phyloP scores from a whole-genome alignment of 1,139 yeast genomes.

The Yamadazyma spencermartinsiae region DNA sequence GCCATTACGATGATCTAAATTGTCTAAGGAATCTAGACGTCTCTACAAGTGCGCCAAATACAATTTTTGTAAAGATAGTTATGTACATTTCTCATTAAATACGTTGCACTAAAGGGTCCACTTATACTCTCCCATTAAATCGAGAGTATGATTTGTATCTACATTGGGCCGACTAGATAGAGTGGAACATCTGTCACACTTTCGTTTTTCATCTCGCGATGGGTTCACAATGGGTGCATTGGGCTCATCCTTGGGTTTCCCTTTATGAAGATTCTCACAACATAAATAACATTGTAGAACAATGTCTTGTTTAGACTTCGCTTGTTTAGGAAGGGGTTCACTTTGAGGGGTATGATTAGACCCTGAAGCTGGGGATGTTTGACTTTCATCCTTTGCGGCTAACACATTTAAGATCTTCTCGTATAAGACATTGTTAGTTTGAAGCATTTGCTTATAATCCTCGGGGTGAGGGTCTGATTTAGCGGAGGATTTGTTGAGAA shows the following conservation, averaged over 20 bases:
- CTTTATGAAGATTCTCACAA: slow-evolving; percentile 9
- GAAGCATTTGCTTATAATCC: slow-evolving; percentile 3
- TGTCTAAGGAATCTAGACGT: no score
- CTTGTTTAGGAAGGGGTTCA: background rate
- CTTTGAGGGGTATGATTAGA: background rate
- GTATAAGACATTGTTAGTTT: slow-evolving; percentile 17
- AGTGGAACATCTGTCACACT: slow-evolving; percentile 19
- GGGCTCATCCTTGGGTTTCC: background rate
- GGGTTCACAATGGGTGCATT: no score
- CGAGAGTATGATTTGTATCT: slow-evolving; percentile 21
- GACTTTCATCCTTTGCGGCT: slow-evolving; percentile 1
- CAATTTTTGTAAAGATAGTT: no score
- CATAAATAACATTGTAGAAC: slow-evolving; percentile 21
- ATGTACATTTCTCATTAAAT: no score
- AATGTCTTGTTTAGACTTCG: slow-evolving; percentile 15
- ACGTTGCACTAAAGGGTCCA: slow-evolving; percentile 31
- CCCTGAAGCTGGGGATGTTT: background rate
- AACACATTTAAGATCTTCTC: slow-evolving; percentile 15
- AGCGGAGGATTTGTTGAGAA: slow-evolving; percentile 3
- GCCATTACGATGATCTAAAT: no score
- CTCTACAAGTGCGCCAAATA: no score
- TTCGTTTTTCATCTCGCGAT: slow-evolving; percentile 12
- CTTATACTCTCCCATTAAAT: slow-evolving; percentile 35
- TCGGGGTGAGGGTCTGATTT: background rate
- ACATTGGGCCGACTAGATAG: slow-evolving; percentile 8